These are phyloP conservation scores for Moesziomyces sp. DNA, from an alignment of 1,284 basidiomycete species.

Conservation along the genomic window DNA sequence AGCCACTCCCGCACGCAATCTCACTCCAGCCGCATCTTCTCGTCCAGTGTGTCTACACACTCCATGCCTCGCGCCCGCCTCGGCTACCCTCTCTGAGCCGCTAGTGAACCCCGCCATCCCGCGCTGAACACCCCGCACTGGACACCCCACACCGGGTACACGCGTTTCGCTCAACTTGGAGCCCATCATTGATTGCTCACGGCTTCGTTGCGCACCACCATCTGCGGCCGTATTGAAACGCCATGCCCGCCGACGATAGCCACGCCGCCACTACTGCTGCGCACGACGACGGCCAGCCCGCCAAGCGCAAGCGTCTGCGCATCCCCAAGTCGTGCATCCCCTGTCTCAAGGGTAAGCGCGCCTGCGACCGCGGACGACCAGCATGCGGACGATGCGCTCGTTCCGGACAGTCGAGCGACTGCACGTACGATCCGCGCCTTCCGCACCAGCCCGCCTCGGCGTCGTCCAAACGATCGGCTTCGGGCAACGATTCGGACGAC, in stretches of 20 bases:
- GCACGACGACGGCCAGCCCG: slow-evolving; percentile 37
- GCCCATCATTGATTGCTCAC: too few species aligned
- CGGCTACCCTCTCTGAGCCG: too few species aligned
- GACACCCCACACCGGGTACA: too few species aligned
- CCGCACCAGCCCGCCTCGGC: slow-evolving; percentile 18
- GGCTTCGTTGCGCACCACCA: too few species aligned
- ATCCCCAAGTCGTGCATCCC: slow-evolving; percentile 51
- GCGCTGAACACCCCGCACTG: too few species aligned
- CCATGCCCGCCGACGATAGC: slow-evolving; percentile 12
- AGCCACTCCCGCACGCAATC: too few species aligned
- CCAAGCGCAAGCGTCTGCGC: slow-evolving; percentile 45
- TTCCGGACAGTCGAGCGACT: slow-evolving; percentile 23
- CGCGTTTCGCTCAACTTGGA: too few species aligned
- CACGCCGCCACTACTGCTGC: slow-evolving; percentile 13
- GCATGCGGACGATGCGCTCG: slow-evolving; percentile 37
- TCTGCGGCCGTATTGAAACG: neutral
- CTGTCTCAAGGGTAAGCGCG: slow-evolving; percentile 42
- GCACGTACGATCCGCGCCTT: slow-evolving; percentile 38
- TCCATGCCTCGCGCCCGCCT: too few species aligned
- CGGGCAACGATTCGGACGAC: slow-evolving; percentile 17
- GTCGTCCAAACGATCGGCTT: slow-evolving; percentile 1
- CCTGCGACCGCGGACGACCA: slow-evolving; percentile 43
- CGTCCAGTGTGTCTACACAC: too few species aligned
- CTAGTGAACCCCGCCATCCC: too few species aligned
- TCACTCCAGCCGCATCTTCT: too few species aligned